Evolutionary conservation across 805 yeast species (phyloP).

Genomic region (Myxozyma geophila): DNA sequence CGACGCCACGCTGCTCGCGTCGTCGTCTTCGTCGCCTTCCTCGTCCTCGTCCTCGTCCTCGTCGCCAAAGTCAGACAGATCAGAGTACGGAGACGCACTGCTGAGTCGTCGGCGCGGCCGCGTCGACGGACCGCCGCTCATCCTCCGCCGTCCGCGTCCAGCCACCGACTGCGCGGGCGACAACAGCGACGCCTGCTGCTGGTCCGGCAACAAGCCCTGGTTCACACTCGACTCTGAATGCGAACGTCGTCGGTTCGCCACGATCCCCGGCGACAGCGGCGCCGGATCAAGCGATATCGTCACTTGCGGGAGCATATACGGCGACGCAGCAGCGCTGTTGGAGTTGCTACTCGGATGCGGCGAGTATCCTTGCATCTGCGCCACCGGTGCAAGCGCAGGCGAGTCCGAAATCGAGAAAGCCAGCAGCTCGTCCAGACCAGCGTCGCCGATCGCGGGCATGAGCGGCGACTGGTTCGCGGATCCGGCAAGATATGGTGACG

Average conservation of each 20-base stretch:
- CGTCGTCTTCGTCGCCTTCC: conserved; percentile 20
- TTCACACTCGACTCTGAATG: conserved; percentile 29
- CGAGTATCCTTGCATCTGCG: neutral
- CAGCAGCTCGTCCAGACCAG: conserved; percentile 23
- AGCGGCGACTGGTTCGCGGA: conserved; percentile 21
- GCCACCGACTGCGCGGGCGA: neutral
- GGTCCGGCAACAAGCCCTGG: neutral
- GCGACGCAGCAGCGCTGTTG: conserved; percentile 2
- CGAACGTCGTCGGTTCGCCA: conserved; percentile 22
- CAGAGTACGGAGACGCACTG: conserved; percentile 18
- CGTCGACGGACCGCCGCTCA: conserved; percentile 5
- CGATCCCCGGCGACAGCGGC: neutral
- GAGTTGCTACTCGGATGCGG: conserved; percentile 8
- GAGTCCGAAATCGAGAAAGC: conserved; percentile 22
- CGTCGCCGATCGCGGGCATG: conserved; percentile 12
- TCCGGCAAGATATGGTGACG: conserved; percentile 5
- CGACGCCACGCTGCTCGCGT: conserved; percentile 24
- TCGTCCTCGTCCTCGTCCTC: conserved; percentile 17
- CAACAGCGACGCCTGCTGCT: neutral
- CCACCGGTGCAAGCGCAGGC: neutral
- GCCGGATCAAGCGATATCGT: conserved; percentile 14
- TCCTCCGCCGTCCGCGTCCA: conserved; percentile 4
- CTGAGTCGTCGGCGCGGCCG: conserved; percentile 14
- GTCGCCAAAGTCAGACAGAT: conserved; percentile 25
- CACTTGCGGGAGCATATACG: conserved; percentile 14